Base-by-base conservation (phyloP, 176 grass and related monocot genomes). In the Rhipidocladum racemiflorum region DNA sequence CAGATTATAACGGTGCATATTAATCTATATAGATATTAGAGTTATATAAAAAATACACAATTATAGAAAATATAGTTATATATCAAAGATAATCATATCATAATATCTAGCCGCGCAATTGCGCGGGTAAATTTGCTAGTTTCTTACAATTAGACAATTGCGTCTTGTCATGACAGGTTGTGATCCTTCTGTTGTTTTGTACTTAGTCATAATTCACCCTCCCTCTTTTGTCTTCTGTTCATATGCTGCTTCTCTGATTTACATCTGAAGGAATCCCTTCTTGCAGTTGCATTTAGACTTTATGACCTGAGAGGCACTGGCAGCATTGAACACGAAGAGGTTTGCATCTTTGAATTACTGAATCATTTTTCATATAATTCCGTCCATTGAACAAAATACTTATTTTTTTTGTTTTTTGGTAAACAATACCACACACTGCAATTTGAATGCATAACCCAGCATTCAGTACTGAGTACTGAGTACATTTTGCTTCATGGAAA, bases 261-360 rank as follows among this genome's bases (percentile, higher is more conserved):
- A 75, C 32, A 70, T 78, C 3, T 74, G 28, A 83, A 17, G 16
- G 27, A 30, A 82, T 74, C 69, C 43, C 54, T 80, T 65, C 75
- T 80, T 71, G 67, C 90, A 97, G 94, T 92, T 89, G 91, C 94
- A 50, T 97, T 94, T 84, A 90, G 64, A 77, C 68, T 94, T n/a
- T 97, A 97, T 80, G 94, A 97, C 76, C 83, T 97, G 68, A 89
- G 91, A 65, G 44, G 87, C 55, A 90, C 87, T 6, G 91, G 91
- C 25, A 92, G 70, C 83, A 97, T 97, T 51, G 94, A 92, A 87
- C 83, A 51, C 14, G 81, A 97, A 57, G 94, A 94, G 90, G 94
- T 97, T 7, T 46, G 68, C 18, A 46, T 60, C 16, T 69, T 80
- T 50, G 7, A 68, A 13, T 45, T 42, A 63, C 69, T 24, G 2